These are phyloP conservation scores for Petunia secreta DNA, from an alignment of 257 asterid genomes.

Conservation along the genomic window DNA sequence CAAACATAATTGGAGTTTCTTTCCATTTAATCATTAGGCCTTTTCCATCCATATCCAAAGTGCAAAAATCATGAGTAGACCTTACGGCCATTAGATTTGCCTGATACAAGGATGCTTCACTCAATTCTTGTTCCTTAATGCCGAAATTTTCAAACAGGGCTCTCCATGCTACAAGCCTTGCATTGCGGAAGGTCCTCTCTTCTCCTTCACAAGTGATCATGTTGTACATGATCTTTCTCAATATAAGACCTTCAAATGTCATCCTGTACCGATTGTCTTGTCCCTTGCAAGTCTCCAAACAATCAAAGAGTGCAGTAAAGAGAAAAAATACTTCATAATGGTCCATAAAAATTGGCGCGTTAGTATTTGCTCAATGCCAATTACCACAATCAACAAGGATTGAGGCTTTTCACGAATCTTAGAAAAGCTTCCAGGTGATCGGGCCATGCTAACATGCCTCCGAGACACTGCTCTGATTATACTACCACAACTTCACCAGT, in stretches of 20 bases:
- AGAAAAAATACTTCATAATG: conserved; percentile 34
- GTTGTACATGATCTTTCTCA: conserved; percentile 24
- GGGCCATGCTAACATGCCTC: conserved; percentile 31
- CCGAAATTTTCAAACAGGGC: conserved; percentile 29
- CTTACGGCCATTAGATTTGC: conserved; percentile 32
- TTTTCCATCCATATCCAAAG: background rate
- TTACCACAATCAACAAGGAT: conserved; percentile 35
- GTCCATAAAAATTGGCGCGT: conserved; percentile 19
- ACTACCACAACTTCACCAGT: conserved; percentile 39
- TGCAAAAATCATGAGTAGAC: too few species aligned
- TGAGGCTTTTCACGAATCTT: conserved; percentile 31
- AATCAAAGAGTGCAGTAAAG: conserved; percentile 36
- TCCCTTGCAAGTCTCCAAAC: conserved; percentile 36
- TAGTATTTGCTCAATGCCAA: background rate
- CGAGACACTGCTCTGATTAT: conserved; percentile 29
- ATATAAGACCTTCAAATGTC: conserved; percentile 31
- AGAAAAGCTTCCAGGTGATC: conserved; percentile 30
- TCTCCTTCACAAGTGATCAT: background rate
- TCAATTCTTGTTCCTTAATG: conserved; percentile 39
- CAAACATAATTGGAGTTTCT: background rate
- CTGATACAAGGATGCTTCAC: conserved; percentile 39
- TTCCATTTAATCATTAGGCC: background rate
- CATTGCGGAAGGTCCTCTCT: conserved; percentile 24
- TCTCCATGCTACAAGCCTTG: conserved; percentile 44
- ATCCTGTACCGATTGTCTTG: conserved; percentile 24